Evolutionary conservation across 148 eudicot genomes (phyloP).

Genomic region (Diospyros lotus): DNA sequence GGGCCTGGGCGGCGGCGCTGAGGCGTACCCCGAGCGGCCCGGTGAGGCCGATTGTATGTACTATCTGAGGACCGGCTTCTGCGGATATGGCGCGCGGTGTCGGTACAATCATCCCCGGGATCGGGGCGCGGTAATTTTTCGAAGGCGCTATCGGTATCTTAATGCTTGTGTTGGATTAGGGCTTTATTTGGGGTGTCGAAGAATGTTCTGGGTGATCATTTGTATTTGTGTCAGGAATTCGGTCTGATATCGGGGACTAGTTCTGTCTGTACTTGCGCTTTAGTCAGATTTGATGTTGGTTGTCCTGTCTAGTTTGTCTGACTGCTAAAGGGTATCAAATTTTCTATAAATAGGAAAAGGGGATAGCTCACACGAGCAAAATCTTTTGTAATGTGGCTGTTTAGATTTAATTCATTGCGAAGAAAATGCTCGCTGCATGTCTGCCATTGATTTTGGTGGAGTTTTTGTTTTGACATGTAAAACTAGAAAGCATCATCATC

Average conservation of each 20-base stretch:
- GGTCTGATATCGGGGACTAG: conserved; percentile 5
- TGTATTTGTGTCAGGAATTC: background rate
- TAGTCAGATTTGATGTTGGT: background rate
- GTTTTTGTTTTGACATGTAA: background rate
- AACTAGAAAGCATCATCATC: too few species aligned
- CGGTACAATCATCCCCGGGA: conserved; percentile 90
- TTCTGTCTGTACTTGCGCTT: background rate
- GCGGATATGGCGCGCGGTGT: conserved; percentile 83
- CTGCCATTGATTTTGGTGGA: background rate
- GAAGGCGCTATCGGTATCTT: background rate
- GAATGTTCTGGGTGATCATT: conserved; percentile 19
- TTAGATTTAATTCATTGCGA: too few species aligned
- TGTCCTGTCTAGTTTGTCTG: background rate
- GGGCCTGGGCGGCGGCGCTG: conserved; percentile 44
- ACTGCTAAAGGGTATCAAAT: too few species aligned
- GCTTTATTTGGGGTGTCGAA: conserved; percentile 19
- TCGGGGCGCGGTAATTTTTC: conserved; percentile 41
- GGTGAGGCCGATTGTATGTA: conserved; percentile 76
- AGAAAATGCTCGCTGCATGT: too few species aligned
- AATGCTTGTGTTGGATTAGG: conserved; percentile 5
- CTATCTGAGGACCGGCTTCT: conserved; percentile 69
- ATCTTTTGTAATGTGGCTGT: too few species aligned
- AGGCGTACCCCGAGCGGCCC: conserved; percentile 73
- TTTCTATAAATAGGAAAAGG: too few species aligned
- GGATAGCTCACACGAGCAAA: too few species aligned